A percentile compares a stretch with the other conserved stretches of the same genome.
These are phyloP conservation scores for Apiospora malaysiana DNA, from an alignment of 2,329 filamentous ascomycete genomes.

Conservation along the genomic window DNA sequence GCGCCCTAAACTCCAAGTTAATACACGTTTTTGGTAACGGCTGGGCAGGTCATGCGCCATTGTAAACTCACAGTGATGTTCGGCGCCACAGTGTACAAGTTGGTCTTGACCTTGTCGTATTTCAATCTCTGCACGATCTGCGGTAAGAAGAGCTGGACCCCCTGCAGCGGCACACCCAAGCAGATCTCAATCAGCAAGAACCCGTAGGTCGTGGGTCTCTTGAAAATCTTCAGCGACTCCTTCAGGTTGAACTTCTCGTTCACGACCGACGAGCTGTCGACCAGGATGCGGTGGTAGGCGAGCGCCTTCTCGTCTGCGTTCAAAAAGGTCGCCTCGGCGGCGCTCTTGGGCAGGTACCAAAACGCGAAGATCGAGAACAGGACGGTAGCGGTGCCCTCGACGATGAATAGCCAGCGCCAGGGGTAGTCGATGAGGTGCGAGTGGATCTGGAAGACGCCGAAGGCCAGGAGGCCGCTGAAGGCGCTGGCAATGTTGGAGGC, in stretches of 20 bases:
- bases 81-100: conserved; percentile 82
- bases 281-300: conserved; percentile 75
- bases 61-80: conserved; percentile 60
- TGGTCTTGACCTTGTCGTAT: conserved; percentile 64
- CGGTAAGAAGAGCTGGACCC: conserved; percentile 59
- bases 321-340: conserved; percentile 69
- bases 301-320: conserved; percentile 69
- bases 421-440: conserved; percentile 41
- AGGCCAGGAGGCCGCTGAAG: conserved; percentile 55
- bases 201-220: conserved; percentile 52
- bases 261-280: conserved; percentile 72
- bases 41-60: no score
- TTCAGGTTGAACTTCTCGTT: conserved; percentile 57
- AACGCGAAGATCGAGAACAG: conserved; percentile 68
- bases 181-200: conserved; percentile 63
- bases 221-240: conserved; percentile 59
- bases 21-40: no score
- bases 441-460: conserved; percentile 55
- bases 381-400: conserved; percentile 62
- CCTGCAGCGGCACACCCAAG: conserved; percentile 64
- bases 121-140: conserved; percentile 59
- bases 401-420: conserved; percentile 57
- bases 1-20: conserved; percentile 55
- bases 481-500: conserved; percentile 74
- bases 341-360: conserved; percentile 71